Evolutionary conservation across 352 stramenopile species (phyloP).

Genomic region (Globisporangium barbulae): DNA sequence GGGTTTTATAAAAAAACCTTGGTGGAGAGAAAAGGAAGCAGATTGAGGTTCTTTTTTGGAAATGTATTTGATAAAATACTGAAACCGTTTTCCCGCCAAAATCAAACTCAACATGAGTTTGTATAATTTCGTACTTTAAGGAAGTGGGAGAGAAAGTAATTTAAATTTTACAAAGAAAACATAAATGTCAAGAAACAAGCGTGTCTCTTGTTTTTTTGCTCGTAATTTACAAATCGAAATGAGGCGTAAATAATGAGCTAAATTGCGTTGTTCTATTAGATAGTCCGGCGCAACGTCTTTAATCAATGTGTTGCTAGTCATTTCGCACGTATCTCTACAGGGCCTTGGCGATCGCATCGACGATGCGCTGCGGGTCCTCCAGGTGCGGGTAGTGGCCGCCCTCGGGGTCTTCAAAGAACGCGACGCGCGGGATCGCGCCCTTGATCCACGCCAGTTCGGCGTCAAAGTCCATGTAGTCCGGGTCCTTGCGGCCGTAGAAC

Average conservation of each 20-base stretch:
- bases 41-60: too few species aligned
- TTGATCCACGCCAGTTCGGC: conserved; percentile 32
- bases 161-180: background rate
- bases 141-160: background rate
- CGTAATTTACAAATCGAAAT: too few species aligned
- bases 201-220: too few species aligned
- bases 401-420: conserved; percentile 19
- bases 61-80: conserved; percentile 1
- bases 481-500: conserved; percentile 35
- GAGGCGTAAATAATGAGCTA: too few species aligned
- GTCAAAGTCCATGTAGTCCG: conserved; percentile 31
- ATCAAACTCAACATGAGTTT: background rate
- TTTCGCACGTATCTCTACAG: background rate
- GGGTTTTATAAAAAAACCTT: background rate
- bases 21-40: too few species aligned
- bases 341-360: conserved; percentile 17
- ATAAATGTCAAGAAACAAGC: background rate
- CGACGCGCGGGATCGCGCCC: conserved; percentile 19
- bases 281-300: background rate
- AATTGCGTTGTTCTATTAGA: too few species aligned
- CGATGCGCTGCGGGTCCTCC: conserved; percentile 23
- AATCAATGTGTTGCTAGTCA: background rate
- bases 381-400: conserved; percentile 38
- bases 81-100: conserved; percentile 15
- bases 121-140: background rate